Conservation (phyloP, 1,284 basidiomycete genomes). For the Ceratobasidium sp. region DNA sequence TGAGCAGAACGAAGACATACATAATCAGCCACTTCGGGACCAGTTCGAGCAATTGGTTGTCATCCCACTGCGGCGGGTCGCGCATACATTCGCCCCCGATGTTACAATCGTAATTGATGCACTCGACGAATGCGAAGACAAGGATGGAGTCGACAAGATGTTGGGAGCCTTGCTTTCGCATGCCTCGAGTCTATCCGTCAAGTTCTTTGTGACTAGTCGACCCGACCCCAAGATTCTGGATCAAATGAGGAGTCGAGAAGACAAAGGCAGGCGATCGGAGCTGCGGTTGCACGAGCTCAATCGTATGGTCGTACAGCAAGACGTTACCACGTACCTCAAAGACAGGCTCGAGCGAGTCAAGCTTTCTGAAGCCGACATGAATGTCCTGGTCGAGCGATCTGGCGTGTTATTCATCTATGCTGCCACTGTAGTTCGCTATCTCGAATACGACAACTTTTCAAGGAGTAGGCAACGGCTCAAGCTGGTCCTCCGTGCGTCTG, state of each 20-base stretch:
- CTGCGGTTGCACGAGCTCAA: too few species aligned
- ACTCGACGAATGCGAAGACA: slow-evolving; percentile 26
- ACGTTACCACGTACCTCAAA: neutral
- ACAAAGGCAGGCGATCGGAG: too few species aligned
- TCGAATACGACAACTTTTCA: too few species aligned
- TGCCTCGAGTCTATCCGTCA: neutral
- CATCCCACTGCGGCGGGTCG: neutral
- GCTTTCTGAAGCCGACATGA: too few species aligned
- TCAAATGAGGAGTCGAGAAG: neutral
- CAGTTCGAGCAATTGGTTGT: neutral
- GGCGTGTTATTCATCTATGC: too few species aligned
- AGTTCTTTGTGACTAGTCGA: neutral
- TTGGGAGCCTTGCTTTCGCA: neutral
- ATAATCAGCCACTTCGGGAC: neutral
- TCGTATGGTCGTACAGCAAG: too few species aligned
- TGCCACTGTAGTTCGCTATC: too few species aligned
- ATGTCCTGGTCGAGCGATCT: too few species aligned
- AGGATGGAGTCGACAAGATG: neutral
- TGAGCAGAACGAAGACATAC: neutral
- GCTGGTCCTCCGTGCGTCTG: too few species aligned
- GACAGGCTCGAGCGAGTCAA: neutral
- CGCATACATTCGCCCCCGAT: neutral
- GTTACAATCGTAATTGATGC: slow-evolving; percentile 22
- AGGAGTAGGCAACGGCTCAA: too few species aligned
- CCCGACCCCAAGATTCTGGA: neutral